Conservation (phyloP, 495 filamentous ascomycete genomes). For the Penicillium cinerascens region DNA sequence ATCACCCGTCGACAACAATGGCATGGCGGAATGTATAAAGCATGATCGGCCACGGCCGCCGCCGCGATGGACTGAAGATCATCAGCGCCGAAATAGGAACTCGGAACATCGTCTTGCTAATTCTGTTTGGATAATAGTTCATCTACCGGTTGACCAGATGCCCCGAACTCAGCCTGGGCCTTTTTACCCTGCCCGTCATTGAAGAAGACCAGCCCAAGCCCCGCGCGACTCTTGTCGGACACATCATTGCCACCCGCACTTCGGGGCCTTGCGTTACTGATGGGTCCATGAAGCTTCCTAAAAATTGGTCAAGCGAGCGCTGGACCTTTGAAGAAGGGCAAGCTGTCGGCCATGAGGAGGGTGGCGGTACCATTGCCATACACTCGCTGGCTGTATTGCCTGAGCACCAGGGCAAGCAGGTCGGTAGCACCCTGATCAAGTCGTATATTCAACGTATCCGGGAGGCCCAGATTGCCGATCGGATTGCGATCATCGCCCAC, state of each 20-base stretch:
- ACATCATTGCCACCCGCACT: conserved; percentile 74
- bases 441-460: conserved; percentile 71
- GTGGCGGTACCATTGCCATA: conserved; percentile 69
- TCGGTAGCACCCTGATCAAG: conserved; percentile 74
- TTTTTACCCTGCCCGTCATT: conserved; percentile 61
- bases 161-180: conserved; percentile 74
- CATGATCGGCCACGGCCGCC: background rate
- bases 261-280: conserved; percentile 62
- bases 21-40: background rate
- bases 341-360: conserved; percentile 61
- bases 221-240: conserved; percentile 64
- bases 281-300: conserved; percentile 68
- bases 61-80: background rate
- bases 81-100: background rate
- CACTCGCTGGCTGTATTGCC: conserved; percentile 81
- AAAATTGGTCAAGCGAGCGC: conserved; percentile 54
- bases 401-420: conserved; percentile 65
- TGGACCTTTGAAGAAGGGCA: conserved; percentile 33
- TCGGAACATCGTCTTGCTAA: background rate
- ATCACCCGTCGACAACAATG: background rate
- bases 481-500: conserved; percentile 75
- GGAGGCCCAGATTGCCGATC: conserved; percentile 62
- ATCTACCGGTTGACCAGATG: conserved; percentile 74
- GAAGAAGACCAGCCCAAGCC: conserved; percentile 43
- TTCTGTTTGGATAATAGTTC: conserved; percentile 50